Base-by-base conservation (phyloP, 2,329 filamentous ascomycete species). In the Aureobasidium sp. region DNA sequence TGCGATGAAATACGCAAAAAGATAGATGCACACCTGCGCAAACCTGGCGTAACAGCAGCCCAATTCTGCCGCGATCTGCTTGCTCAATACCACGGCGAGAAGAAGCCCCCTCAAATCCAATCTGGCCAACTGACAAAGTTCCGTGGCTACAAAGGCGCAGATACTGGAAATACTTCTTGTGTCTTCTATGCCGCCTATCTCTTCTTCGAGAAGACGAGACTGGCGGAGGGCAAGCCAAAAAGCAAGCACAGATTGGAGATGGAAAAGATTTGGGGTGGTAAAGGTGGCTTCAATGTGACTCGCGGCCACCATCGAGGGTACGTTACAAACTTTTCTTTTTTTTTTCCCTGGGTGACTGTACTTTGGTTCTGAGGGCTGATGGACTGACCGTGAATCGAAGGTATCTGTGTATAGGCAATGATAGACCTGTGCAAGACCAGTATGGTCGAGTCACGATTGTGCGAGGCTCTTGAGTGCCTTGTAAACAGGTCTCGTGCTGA, bases 1-100 rank as follows among this genome's bases (percentile, higher is more conserved):
- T 86, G 83, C 71, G 79, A 85, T 65, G 81, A 82, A 56, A 69
- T 86, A 15, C 79, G 84, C 51, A 78, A 75, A 68, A 85, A 86
- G 74, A 84, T 86, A 67, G 75, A 75, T 29, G 76, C 77, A 0
- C 72, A 81, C 63, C 73, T 86, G 10, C 69, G 71, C n/a, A 74
- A 78, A 48, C 74, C 77, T 0, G 73, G 73, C 47, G 73, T 83
- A 56, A 84, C 79, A 0, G 78, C 83, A 67, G 79, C 82, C 0
- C 74, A 72, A 12, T 82, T 86, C 68, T 73, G 78, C 29, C 78
- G 81, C 39, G 75, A 79, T 48, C 73, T 84, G 27, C 73, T 74
- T 36, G 78, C 58, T 72, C 76, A 1, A 20, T 78, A 76, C 58
- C 69, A 72, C 39, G 67, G 70, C 4, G 69, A 72, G 26, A 70